Evolutionary conservation across 2,329 filamentous ascomycete genomes (phyloP), one percentile per base, ranked within the genome.

Genomic region (Teratosphaeria viscida): DNA sequence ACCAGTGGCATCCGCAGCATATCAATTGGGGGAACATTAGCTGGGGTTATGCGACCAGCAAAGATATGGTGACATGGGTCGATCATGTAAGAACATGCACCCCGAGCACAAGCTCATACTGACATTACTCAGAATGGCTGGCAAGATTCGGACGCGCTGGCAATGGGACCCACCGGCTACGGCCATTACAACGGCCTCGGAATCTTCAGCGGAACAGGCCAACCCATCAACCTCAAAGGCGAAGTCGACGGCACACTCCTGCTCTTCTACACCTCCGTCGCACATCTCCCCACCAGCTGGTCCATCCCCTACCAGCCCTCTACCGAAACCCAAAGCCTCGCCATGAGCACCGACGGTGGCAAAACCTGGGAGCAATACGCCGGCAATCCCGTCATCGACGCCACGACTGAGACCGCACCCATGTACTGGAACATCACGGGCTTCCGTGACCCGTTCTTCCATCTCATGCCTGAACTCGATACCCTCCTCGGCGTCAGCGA

Each of bases 21-120:
- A 72, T 78, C 63, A 76, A 75, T 61, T 78, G 76, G 75, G 76
- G 77, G 64, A 78, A 78, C 61, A 78, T 78, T 47, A 74, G 71
- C 19, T 80, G 77, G 78, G 81, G 81, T 2, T 78, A 82, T 63
- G 79, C 80, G 5, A 79, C 75, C 2, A 81, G 78, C 58, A 74
- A 76, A 55, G 78, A 81, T 59, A 67, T 80, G 55, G 72, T 79
- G 32, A 76, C 75, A 29, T 71, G 68, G 68, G 61, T 69, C 16
- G 61, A 62, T 47, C 35, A 56, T 27, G 60, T 62, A 57, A 34
- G 60, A 37, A 39, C 39, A 14, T 32, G 29, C 29, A 32, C 7
- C 29, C 29, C 29, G 29, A 32, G 29, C 29, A 32, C 29, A 32
- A 32, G 29, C 29, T 32, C 29, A 32, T 32, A 54, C 34, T 32